phyloP scores from a whole-genome alignment of 495 filamentous ascomycete species.

The Neohortaea acidophila region DNA sequence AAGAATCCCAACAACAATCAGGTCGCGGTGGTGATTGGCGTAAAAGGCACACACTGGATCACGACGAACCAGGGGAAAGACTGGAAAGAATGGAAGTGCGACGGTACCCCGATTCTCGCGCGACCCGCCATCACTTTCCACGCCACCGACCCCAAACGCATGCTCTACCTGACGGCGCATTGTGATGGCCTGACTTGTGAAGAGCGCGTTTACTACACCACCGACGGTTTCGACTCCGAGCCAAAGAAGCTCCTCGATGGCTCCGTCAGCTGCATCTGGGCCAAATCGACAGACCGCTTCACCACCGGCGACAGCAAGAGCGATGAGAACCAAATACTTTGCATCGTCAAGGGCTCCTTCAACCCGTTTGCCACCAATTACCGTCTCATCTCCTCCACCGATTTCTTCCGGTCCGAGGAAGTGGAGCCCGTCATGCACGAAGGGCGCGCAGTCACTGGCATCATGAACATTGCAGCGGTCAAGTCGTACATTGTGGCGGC shows the following conservation, averaged over 20 bases:
- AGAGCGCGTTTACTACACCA: conserved; percentile 53
- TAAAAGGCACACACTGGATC: conserved; percentile 52
- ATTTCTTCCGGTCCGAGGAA: conserved; percentile 27
- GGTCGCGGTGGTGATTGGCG: conserved; percentile 62
- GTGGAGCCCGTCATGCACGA: conserved; percentile 57
- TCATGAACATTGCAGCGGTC: conserved; percentile 61
- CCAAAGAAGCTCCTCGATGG: conserved; percentile 45
- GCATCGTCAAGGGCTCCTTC: conserved; percentile 57
- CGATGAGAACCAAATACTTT: conserved; percentile 53
- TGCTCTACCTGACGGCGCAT: conserved; percentile 52
- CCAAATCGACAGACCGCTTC: conserved; percentile 58
- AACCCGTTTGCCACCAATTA: conserved; percentile 48
- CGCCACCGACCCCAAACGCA: conserved; percentile 61
- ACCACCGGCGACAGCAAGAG: conserved; percentile 43
- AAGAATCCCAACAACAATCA: conserved; percentile 64
- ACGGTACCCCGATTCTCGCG: conserved; percentile 32
- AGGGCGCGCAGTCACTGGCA: conserved; percentile 53
- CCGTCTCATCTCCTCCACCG: conserved; percentile 60
- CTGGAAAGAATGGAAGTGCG: conserved; percentile 58
- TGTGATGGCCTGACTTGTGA: conserved; percentile 36
- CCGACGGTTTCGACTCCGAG: conserved; percentile 57
- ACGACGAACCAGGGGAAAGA: conserved; percentile 65
- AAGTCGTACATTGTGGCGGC: conserved; percentile 78
- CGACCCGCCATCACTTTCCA: conserved; percentile 52
- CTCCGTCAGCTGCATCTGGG: conserved; percentile 68